These are phyloP conservation scores for Cercospora sojina DNA, from an alignment of 2,329 filamentous ascomycete species.

Conservation along the genomic window DNA sequence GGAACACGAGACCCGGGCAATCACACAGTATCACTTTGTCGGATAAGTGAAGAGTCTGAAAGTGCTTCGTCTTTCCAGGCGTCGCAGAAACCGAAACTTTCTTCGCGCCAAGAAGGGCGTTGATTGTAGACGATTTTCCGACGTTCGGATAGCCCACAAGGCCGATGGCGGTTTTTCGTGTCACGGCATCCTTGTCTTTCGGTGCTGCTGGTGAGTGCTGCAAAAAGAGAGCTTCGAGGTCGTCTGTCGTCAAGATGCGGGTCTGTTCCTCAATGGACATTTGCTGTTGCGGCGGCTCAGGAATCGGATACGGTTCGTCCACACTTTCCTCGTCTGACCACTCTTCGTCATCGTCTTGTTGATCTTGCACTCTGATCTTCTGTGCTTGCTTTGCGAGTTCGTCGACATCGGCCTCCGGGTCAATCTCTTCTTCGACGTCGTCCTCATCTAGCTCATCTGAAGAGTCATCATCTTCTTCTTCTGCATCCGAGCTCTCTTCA, in stretches of 20 bases:
- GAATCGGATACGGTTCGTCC: conserved; percentile 35
- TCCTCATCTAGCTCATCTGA: conserved; percentile 32
- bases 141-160: conserved; percentile 98
- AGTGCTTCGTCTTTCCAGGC: conserved; percentile 98
- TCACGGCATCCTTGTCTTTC: conserved; percentile 45
- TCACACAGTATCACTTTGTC: conserved; percentile 90
- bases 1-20: conserved; percentile 97
- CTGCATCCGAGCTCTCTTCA: conserved; percentile 49
- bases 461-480: conserved; percentile 35
- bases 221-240: conserved; percentile 86
- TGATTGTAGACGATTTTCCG: conserved; percentile 98
- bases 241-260: conserved; percentile 85
- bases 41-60: conserved; percentile 94
- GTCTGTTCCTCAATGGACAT: conserved; percentile 49
- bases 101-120: conserved; percentile 95
- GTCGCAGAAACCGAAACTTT: conserved; percentile 98
- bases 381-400: conserved; percentile 40
- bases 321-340: conserved; percentile 41
- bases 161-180: conserved; percentile 79
- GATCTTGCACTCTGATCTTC: conserved; percentile 43
- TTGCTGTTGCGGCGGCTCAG: conserved; percentile 36
- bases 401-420: conserved; percentile 45
- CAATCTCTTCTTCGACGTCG: conserved; percentile 45
- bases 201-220: conserved; percentile 64
- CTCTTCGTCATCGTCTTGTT: conserved; percentile 42